These are phyloP conservation scores for Inga laurina DNA, from an alignment of 306 rosid species.

Conservation along the genomic window DNA sequence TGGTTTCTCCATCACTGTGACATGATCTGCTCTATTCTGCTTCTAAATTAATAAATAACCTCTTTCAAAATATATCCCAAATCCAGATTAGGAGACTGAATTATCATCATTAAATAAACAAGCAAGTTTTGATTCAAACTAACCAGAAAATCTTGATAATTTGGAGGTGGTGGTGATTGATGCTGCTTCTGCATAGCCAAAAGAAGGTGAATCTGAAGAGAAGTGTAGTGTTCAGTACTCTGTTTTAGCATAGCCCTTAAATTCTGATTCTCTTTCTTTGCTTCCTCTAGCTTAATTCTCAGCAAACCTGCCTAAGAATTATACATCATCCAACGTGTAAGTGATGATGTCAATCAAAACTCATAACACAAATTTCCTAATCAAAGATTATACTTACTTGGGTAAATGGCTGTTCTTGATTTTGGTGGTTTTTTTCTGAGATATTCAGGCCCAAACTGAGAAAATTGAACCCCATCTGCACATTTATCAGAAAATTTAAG, in stretches of 20 bases:
- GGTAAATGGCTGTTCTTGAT: slow-evolving; percentile 23
- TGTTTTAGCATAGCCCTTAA: slow-evolving; percentile 35
- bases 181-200: slow-evolving; percentile 19
- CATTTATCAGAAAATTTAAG: slow-evolving; percentile 3
- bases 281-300: slow-evolving; percentile 38
- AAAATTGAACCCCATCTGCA: slow-evolving; percentile 38
- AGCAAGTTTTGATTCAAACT: slow-evolving; percentile 1
- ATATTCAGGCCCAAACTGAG: slow-evolving; percentile 31
- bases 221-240: slow-evolving; percentile 30
- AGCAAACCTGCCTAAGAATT: slow-evolving; percentile 32
- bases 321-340: not conserved
- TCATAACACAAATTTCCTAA: slow-evolving; percentile 3
- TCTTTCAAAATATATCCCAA: not conserved
- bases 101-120: not conserved
- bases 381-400: slow-evolving; percentile 27
- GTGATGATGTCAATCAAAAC: not conserved
- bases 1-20: slow-evolving; percentile 22
- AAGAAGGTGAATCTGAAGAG: slow-evolving; percentile 36
- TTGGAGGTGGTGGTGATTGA: not conserved
- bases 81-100: not conserved
- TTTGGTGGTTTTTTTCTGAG: slow-evolving; percentile 16
- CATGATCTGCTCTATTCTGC: slow-evolving; percentile 17
- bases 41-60: slow-evolving; percentile 21
- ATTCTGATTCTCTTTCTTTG: slow-evolving; percentile 45
- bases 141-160: slow-evolving; percentile 29